These are phyloP conservation scores for Botryotinia calthae DNA, from an alignment of 2,329 filamentous ascomycete genomes.

Conservation along the genomic window DNA sequence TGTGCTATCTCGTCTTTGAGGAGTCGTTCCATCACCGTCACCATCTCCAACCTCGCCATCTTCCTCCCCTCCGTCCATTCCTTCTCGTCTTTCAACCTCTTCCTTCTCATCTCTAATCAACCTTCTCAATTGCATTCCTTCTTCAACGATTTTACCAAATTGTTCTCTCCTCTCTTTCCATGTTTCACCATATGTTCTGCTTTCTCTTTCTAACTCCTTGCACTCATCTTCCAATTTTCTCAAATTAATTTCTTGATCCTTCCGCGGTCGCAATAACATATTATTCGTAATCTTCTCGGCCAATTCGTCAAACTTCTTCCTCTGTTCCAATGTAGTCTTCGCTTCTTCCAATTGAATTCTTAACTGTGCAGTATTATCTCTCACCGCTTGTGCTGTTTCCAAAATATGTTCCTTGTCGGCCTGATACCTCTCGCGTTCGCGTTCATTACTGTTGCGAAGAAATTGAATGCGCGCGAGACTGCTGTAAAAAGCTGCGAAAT, in stretches of 20 bases:
- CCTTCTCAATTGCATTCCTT: conserved; percentile 80
- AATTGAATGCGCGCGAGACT: conserved; percentile 86
- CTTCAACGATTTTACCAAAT: conserved; percentile 84
- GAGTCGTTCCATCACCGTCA: conserved; percentile 51
- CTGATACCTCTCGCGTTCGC: conserved; percentile 80
- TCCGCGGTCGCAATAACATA: conserved; percentile 73
- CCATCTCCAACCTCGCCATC: conserved; percentile 59
- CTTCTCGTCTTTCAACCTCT: conserved; percentile 83
- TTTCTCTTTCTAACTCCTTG: conserved; percentile 79
- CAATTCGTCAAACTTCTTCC: conserved; percentile 84
- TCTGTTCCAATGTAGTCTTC: conserved; percentile 69
- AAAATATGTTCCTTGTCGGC: conserved; percentile 77
- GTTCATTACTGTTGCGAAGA: conserved; percentile 75
- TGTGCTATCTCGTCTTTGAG: conserved; percentile 46
- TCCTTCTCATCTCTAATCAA: conserved; percentile 95
- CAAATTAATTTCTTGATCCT: conserved; percentile 75
- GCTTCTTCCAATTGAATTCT: conserved; percentile 74
- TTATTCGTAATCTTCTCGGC: conserved; percentile 85
- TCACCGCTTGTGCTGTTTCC: conserved; percentile 72
- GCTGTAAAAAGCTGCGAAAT: conserved; percentile 85
- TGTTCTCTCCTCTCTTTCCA: conserved; percentile 84
- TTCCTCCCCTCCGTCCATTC: conserved; percentile 62
- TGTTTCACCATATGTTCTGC: conserved; percentile 73
- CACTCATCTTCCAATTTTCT: conserved; percentile 86
- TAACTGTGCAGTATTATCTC: conserved; percentile 69